A percentile compares a stretch with the other conserved stretches of the same genome.
Conservation (phyloP, 441 rosid genomes). For the Mallotus repandus region DNA sequence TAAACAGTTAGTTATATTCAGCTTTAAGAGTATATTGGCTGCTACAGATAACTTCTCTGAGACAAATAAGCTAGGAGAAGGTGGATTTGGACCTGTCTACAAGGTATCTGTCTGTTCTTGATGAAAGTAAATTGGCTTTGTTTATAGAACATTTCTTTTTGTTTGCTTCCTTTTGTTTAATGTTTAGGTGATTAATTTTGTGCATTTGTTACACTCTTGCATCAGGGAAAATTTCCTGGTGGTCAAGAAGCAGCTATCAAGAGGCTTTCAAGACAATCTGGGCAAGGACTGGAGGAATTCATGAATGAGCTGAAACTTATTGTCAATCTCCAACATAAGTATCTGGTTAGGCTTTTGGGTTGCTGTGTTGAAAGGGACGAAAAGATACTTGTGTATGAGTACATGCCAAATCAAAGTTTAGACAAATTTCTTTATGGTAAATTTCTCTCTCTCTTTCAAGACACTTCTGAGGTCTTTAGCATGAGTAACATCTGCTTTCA, state of each 20-base stretch:
- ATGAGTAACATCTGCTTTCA: too few relatives aligned
- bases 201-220: background rate
- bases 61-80: too few relatives aligned
- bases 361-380: slow-evolving; percentile 13
- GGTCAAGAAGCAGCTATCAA: slow-evolving; percentile 5
- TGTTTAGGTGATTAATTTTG: too few relatives aligned
- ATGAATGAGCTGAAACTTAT: slow-evolving; percentile 17
- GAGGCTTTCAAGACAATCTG: slow-evolving; percentile 18
- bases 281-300: slow-evolving; percentile 18
- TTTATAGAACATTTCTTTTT: too few relatives aligned
- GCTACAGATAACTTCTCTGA: too few relatives aligned
- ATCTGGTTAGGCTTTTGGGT: slow-evolving; percentile 14
- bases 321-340: slow-evolving; percentile 15
- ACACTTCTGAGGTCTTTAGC: background rate
- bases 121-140: background rate
- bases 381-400: slow-evolving; percentile 15
- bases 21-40: too few relatives aligned
- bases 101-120: too few relatives aligned
- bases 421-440: slow-evolving; percentile 16
- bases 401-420: slow-evolving; percentile 15
- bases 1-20: too few relatives aligned
- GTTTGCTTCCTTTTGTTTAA: too few relatives aligned
- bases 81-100: too few relatives aligned
- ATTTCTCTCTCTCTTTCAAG: background rate
- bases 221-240: slow-evolving; percentile 5